A percentile compares a stretch with the other conserved stretches of the same genome.
Evolutionary conservation across 768 basidiomycete genomes (phyloP).

Genomic region (Leccinellum luteum): DNA sequence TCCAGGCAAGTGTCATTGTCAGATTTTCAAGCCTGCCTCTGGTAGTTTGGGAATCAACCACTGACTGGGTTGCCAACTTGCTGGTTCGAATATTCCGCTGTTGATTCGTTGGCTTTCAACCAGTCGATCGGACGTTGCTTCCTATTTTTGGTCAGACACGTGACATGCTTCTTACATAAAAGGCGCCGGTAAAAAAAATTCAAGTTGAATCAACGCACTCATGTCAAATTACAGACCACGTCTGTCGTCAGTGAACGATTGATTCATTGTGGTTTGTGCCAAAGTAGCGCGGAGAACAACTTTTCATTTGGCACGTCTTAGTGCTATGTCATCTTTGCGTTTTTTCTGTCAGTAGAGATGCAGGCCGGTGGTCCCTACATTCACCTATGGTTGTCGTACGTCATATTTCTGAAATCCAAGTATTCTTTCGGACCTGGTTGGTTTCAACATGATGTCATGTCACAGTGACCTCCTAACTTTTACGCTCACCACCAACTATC

Average conservation of each 20-base stretch:
- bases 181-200: background rate
- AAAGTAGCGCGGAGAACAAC: conserved; percentile 34
- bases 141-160: too few species aligned
- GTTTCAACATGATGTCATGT: conserved; percentile 14
- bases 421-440: background rate
- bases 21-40: too few species aligned
- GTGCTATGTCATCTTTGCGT: conserved; percentile 28
- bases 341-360: conserved; percentile 17
- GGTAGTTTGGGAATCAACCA: background rate
- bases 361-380: conserved; percentile 34
- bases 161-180: background rate
- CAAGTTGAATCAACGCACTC: conserved; percentile 27
- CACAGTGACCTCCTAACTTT: background rate
- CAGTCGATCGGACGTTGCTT: too few species aligned
- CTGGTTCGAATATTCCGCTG: background rate
- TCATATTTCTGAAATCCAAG: background rate
- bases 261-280: conserved; percentile 30
- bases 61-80: background rate
- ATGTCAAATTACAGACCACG: conserved; percentile 33
- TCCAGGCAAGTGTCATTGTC: background rate
- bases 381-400: background rate
- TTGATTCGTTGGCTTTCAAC: too few species aligned
- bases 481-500: background rate
- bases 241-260: conserved; percentile 7
- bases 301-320: conserved; percentile 26